Percentiles rank a stretch among this genome's conserved stretches.
Conservation (phyloP, 73 alveolate species). For the Breviolum minutum region DNA sequence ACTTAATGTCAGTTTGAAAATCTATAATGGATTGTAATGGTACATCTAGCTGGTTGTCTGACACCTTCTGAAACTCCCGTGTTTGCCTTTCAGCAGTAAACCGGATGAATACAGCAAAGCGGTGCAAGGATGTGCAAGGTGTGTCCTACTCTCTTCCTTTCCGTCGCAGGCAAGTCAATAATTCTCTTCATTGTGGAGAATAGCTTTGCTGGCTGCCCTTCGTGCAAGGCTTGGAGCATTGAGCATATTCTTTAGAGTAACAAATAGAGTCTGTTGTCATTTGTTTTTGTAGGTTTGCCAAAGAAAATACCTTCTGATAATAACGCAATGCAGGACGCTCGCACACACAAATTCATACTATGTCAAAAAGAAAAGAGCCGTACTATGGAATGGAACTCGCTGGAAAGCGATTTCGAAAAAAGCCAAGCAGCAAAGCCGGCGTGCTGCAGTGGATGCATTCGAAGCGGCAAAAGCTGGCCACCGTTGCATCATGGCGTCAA, state of each 20-base stretch:
- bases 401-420: not conserved
- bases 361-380: too few species aligned
- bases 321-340: too few species aligned
- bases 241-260: too few species aligned
- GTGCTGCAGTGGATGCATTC: not conserved
- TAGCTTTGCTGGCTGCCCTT: not conserved
- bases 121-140: not conserved
- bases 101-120: not conserved
- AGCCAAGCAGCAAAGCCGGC: not conserved
- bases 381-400: too few species aligned
- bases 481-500: not conserved
- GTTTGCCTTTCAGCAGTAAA: not conserved
- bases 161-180: slow-evolving; percentile 50
- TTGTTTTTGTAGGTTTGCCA: too few species aligned
- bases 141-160: slow-evolving; percentile 58
- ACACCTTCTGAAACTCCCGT: not conserved
- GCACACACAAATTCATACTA: too few species aligned
- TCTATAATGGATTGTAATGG: not conserved
- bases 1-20: too few species aligned
- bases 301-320: too few species aligned
- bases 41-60: not conserved
- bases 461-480: slow-evolving; percentile 1
- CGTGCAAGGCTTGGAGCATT: not conserved
- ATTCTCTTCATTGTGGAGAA: slow-evolving; percentile 53
- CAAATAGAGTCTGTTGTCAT: too few species aligned